Percentiles rank a stretch among this genome's conserved stretches.
These are phyloP conservation scores for Musa schizocarpa DNA, from an alignment of 176 grass and related monocot species.

Conservation along the genomic window DNA sequence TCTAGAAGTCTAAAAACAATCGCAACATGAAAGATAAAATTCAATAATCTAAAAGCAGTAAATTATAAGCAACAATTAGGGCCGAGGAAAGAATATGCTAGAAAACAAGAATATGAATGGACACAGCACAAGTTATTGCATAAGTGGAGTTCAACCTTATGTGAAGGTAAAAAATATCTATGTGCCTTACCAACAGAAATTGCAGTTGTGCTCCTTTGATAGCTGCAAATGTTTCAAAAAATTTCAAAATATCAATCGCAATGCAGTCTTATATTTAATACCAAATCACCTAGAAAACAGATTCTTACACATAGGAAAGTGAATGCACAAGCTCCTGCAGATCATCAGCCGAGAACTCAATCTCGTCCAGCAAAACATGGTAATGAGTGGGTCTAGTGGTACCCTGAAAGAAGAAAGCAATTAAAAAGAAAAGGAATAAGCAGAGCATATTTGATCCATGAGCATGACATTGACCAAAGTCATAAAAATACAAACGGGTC, in stretches of 20 bases:
- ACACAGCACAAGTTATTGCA: neutral
- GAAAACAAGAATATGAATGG: neutral
- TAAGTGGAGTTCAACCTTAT: neutral
- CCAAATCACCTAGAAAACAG: slow-evolving; percentile 1
- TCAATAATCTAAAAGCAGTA: no score
- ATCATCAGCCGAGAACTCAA: slow-evolving; percentile 62
- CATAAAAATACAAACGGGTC: no score
- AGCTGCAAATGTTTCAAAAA: slow-evolving; percentile 32
- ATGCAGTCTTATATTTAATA: neutral
- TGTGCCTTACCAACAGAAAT: slow-evolving; percentile 66
- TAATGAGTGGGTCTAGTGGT: slow-evolving; percentile 85
- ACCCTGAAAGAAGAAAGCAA: slow-evolving; percentile 32
- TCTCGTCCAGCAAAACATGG: slow-evolving; percentile 81
- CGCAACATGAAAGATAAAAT: no score
- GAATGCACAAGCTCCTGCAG: slow-evolving; percentile 85
- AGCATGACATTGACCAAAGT: no score
- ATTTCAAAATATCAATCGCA: neutral
- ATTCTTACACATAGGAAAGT: slow-evolving; percentile 67
- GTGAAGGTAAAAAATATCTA: neutral
- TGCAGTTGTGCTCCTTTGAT: slow-evolving; percentile 93
- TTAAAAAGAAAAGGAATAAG: neutral
- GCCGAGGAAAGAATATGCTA: no score
- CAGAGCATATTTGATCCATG: no score
- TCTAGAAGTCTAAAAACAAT: no score
- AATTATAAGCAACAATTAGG: no score